Evolutionary conservation across 1,284 basidiomycete genomes (phyloP).

Genomic region (Amylostereum areolatum): DNA sequence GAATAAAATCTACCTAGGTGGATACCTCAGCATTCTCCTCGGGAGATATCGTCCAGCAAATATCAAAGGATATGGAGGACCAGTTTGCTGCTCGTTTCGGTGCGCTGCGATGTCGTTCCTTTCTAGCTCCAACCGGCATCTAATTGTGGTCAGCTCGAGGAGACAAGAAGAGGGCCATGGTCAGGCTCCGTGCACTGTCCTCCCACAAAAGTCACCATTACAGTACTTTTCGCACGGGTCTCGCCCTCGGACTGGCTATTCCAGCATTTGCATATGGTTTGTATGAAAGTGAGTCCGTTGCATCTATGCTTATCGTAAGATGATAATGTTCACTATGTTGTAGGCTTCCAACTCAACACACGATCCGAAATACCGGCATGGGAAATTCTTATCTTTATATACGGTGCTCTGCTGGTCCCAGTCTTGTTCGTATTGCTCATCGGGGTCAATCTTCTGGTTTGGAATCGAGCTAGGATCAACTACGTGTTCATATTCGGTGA

Average conservation of each 20-base stretch:
- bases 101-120: slow-evolving; percentile 27
- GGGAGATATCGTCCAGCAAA: slow-evolving; percentile 52
- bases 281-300: slow-evolving; percentile 50
- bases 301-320: slow-evolving; percentile 3
- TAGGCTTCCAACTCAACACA: slow-evolving; percentile 59
- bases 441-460: slow-evolving; percentile 77
- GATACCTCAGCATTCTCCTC: slow-evolving; percentile 58
- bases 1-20: slow-evolving; percentile 35
- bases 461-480: slow-evolving; percentile 76
- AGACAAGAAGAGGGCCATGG: slow-evolving; percentile 75
- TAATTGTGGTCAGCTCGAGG: slow-evolving; percentile 58
- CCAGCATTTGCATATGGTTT: slow-evolving; percentile 73
- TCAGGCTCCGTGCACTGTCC: slow-evolving; percentile 55
- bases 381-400: slow-evolving; percentile 76
- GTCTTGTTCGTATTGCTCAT: slow-evolving; percentile 76
- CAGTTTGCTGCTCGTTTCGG: slow-evolving; percentile 73
- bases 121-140: neutral
- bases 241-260: slow-evolving; percentile 72
- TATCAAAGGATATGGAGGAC: slow-evolving; percentile 72
- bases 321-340: slow-evolving; percentile 2
- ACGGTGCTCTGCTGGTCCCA: slow-evolving; percentile 72
- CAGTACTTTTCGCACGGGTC: slow-evolving; percentile 71
- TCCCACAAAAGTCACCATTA: slow-evolving; percentile 66
- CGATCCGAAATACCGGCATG: slow-evolving; percentile 61
- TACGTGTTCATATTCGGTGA: slow-evolving; percentile 88